Base-by-base conservation (phyloP, 768 basidiomycete species). In the Coprinopsis sp. region DNA sequence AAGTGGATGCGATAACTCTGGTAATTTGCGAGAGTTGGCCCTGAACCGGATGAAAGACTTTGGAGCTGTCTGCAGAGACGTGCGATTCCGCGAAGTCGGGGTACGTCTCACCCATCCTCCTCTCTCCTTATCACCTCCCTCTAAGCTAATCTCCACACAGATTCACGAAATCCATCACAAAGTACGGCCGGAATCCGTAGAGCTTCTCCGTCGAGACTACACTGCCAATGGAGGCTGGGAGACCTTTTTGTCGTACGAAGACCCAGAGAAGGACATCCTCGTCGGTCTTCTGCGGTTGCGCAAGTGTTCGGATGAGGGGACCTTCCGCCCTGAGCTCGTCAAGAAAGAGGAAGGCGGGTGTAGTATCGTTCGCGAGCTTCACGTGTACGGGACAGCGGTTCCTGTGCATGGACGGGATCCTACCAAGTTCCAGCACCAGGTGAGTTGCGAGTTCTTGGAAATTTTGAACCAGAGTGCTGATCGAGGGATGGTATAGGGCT, bases 141-240 rank as follows among this genome's bases (percentile, higher is more conserved):
- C 46, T 48, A 49, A 30, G 39, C 50, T 34, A 39, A 21, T 44
- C 42, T 39, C 52, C 16, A n/a, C n/a, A n/a, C 57, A 95, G 92
- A 89, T 98, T 49, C 93, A 97, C 65, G 96, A 99, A 67, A 98
- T 99, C 38, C 96, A 99, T 62, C 86, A 96, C 72, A 94, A 95
- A 69, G 91, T 98, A 37, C 82, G 93, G 18, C 94, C 94, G 49
- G 90, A 95, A 63, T 87, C 90, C 13, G 88, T 96, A 42, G 96
- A 99, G 65, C 82, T 99, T 3, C 81, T 99, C 27, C 80, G 96
- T 48, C 77, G 96, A 31, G 96, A 99, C 63, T 99, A 99, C 64
- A 72, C 87, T 3, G 96, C 96, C 24, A 99, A 98, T 60, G 95
- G 94, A 5, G 94, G 96, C 37, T 99, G 96, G 96, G 96, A 99